These are phyloP conservation scores for Ceratocystis cacaofunesta DNA, from an alignment of 2,329 filamentous ascomycete genomes.

Conservation along the genomic window DNA sequence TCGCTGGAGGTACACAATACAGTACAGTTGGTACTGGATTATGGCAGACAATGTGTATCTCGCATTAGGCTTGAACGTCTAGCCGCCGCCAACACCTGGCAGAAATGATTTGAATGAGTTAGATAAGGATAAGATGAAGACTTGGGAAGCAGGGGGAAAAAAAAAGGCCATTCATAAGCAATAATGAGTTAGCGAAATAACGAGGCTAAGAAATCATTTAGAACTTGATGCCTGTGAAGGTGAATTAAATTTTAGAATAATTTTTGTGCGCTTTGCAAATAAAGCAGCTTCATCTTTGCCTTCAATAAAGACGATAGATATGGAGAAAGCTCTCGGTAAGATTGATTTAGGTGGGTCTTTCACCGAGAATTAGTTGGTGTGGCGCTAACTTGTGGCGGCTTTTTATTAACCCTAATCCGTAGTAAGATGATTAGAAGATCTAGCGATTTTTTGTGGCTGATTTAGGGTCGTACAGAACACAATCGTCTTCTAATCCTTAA, in stretches of 20 bases:
- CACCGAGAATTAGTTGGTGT: background rate
- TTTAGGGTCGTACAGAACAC: no score
- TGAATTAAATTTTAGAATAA: background rate
- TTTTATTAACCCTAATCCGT: background rate
- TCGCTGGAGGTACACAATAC: background rate
- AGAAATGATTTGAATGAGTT: background rate
- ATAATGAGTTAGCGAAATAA: no score
- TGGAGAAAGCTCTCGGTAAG: constrained; percentile 1
- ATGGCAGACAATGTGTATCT: background rate
- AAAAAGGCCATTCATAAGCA: background rate
- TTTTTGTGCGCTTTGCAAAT: background rate
- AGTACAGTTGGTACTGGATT: background rate
- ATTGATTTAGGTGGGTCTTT: background rate
- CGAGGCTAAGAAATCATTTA: background rate
- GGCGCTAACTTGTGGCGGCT: background rate
- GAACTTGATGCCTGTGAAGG: no score
- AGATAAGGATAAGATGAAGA: background rate
- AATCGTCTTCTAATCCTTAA: no score
- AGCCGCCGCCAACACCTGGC: background rate
- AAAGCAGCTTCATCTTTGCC: background rate
- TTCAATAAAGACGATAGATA: background rate
- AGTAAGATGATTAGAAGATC: no score
- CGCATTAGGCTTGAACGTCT: background rate
- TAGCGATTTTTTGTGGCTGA: no score
- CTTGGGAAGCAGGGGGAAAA: background rate